A percentile compares a stretch with the other conserved stretches of the same genome.
These are phyloP conservation scores for Aureobasidium sp. DNA, from an alignment of 2,329 filamentous ascomycete species.

Conservation along the genomic window DNA sequence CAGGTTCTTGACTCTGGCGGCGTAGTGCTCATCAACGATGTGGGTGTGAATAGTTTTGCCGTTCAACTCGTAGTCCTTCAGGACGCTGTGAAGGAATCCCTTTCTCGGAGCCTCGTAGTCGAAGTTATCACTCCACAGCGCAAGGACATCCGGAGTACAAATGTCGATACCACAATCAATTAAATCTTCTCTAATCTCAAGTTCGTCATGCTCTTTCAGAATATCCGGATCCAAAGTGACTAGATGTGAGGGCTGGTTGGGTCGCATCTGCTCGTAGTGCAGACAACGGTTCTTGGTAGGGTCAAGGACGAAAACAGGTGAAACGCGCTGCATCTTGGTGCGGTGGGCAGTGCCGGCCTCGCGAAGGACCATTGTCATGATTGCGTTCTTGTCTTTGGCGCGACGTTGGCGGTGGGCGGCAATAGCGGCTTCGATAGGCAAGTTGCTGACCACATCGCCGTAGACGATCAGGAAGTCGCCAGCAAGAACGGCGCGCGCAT, in stretches of 20 bases:
- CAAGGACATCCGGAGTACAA: slow-evolving; percentile 90
- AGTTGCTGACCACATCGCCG: slow-evolving; percentile 84
- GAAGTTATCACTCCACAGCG: slow-evolving; percentile 94
- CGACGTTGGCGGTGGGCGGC: slow-evolving; percentile 72
- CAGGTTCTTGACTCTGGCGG: slow-evolving; percentile 75
- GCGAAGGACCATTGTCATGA: slow-evolving; percentile 92
- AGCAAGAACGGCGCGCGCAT: slow-evolving; percentile 73
- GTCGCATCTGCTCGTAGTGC: slow-evolving; percentile 87
- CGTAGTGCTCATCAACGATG: slow-evolving; percentile 74
- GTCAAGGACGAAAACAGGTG: slow-evolving; percentile 81
- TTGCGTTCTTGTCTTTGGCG: slow-evolving; percentile 80
- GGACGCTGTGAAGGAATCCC: slow-evolving; percentile 82
- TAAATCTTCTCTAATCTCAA: slow-evolving; percentile 78
- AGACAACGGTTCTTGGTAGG: slow-evolving; percentile 70
- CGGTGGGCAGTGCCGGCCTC: slow-evolving; percentile 67
- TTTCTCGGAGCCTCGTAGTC: slow-evolving; percentile 86
- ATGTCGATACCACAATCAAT: slow-evolving; percentile 96
- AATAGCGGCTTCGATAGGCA: slow-evolving; percentile 72
- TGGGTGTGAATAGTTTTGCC: slow-evolving; percentile 95
- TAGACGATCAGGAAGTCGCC: slow-evolving; percentile 91
- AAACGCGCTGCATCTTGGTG: slow-evolving; percentile 64
- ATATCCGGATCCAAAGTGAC: slow-evolving; percentile 70
- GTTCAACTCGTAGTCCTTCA: slow-evolving; percentile 96
- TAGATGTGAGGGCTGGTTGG: slow-evolving; percentile 55
- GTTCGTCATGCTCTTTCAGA: slow-evolving; percentile 62